These are phyloP conservation scores for Tylopilus rubrobrunneus DNA, from an alignment of 768 basidiomycete species.

Conservation along the genomic window DNA sequence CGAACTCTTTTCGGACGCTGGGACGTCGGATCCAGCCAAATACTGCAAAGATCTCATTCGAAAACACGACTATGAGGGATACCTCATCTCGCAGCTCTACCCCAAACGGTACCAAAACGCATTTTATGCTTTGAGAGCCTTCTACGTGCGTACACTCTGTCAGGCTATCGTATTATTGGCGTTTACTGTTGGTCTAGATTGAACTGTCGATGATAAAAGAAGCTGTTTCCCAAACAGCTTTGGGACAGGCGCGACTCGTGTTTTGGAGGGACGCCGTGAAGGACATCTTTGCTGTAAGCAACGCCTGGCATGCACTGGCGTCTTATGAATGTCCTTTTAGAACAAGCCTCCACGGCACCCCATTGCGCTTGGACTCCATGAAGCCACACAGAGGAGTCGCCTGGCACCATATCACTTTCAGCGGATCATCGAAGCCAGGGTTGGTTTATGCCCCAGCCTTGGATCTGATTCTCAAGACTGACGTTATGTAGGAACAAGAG, in stretches of 20 bases:
- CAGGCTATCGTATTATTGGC: conserved; percentile 4
- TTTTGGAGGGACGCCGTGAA: conserved; percentile 85
- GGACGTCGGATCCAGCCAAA: conserved; percentile 40
- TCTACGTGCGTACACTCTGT: conserved; percentile 56
- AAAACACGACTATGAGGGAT: conserved; percentile 82
- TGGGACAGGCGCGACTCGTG: conserved; percentile 83
- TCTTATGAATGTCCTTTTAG: conserved; percentile 37
- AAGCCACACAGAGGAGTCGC: conserved; percentile 45
- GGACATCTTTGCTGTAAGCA: conserved; percentile 54
- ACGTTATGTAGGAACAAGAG: conserved; percentile 53
- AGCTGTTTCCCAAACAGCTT: conserved; percentile 61
- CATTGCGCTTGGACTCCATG: conserved; percentile 67
- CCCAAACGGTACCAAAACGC: conserved; percentile 60
- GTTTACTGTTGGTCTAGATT: conserved; percentile 41
- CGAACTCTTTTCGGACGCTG: conserved; percentile 10
- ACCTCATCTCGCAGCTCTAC: conserved; percentile 65
- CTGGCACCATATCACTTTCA: conserved; percentile 75
- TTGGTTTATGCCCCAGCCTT: conserved; percentile 33
- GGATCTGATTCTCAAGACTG: conserved; percentile 19
- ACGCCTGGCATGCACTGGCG: conserved; percentile 16
- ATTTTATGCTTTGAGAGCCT: conserved; percentile 78
- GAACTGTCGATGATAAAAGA: conserved; percentile 79
- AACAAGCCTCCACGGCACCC: conserved; percentile 77
- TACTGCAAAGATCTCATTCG: conserved; percentile 73
- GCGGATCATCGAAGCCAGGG: conserved; percentile 81